Evolutionary conservation across 2,329 filamentous ascomycete species (phyloP).

Genomic region (Pseudogymnoascus sp.): DNA sequence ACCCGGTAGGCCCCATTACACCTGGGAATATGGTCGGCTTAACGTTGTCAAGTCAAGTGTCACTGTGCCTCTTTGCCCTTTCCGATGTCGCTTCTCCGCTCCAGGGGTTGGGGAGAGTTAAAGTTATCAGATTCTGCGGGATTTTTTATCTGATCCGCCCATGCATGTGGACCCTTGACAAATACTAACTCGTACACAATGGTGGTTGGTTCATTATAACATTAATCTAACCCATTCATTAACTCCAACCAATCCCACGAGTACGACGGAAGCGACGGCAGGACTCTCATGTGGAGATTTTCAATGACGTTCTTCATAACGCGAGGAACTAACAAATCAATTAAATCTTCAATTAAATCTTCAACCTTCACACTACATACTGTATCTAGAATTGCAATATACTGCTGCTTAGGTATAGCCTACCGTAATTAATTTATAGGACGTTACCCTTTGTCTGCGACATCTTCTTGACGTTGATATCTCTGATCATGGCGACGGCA

Average conservation of each 20-base stretch:
- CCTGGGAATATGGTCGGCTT: background rate
- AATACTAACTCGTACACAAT: background rate
- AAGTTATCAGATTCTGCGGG: conserved; percentile 8
- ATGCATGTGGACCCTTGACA: background rate
- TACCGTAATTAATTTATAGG: conserved; percentile 12
- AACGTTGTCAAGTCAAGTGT: background rate
- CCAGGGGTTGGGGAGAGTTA: background rate
- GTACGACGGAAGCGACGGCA: background rate
- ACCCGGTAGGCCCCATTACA: background rate
- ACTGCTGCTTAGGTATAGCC: background rate
- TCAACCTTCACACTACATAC: background rate
- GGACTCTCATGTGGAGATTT: background rate
- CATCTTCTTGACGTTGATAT: conserved; percentile 37
- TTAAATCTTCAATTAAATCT: background rate
- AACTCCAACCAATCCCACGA: background rate
- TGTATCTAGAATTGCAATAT: background rate
- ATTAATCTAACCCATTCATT: background rate
- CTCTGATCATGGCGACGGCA: conserved; percentile 35
- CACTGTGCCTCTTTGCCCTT: background rate
- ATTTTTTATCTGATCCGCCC: conserved; percentile 2
- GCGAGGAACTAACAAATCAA: background rate
- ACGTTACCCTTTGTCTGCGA: conserved; percentile 36
- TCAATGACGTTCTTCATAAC: background rate
- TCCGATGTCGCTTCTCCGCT: background rate
- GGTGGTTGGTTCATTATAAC: background rate